Percentiles rank a stretch among this genome's conserved stretches.
These are phyloP conservation scores for Neofusicoccum sp. DNA, from an alignment of 2,329 filamentous ascomycete species.

Conservation along the genomic window DNA sequence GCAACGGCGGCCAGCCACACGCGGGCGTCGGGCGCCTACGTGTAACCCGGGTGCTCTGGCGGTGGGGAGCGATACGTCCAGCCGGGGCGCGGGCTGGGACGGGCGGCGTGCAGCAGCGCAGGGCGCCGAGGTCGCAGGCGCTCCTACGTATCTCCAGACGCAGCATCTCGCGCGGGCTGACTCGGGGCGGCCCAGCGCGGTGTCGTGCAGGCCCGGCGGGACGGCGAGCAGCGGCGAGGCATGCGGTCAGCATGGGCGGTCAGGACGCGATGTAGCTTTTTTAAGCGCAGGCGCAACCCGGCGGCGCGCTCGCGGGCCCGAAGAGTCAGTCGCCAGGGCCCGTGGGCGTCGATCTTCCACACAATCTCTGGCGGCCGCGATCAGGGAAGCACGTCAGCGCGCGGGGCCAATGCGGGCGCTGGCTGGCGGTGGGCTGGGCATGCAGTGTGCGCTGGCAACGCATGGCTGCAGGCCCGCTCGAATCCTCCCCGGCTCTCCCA, in stretches of 20 bases:
- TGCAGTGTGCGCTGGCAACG: neutral
- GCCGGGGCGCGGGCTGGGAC: neutral
- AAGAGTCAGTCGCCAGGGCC: slow-evolving; percentile 4
- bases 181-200: too few species aligned
- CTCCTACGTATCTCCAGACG: too few species aligned
- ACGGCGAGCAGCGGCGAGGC: neutral
- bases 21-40: slow-evolving; percentile 1
- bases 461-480: too few species aligned
- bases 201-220: neutral
- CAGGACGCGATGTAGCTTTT: neutral
- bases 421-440: neutral
- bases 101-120: too few species aligned
- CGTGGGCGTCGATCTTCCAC: slow-evolving; percentile 7
- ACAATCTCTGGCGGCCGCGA: slow-evolving; percentile 1
- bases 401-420: slow-evolving; percentile 12
- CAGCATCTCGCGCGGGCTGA: too few species aligned
- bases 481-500: neutral
- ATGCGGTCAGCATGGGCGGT: neutral
- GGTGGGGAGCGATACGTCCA: neutral
- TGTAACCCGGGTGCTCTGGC: slow-evolving; percentile 3
- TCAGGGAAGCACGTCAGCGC: slow-evolving; percentile 12
- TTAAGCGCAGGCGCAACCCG: slow-evolving; percentile 6
- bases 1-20: neutral
- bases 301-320: slow-evolving; percentile 8
- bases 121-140: too few species aligned